phyloP scores from a whole-genome alignment of 306 rosid species.

The Glycyrrhiza uralensis region DNA sequence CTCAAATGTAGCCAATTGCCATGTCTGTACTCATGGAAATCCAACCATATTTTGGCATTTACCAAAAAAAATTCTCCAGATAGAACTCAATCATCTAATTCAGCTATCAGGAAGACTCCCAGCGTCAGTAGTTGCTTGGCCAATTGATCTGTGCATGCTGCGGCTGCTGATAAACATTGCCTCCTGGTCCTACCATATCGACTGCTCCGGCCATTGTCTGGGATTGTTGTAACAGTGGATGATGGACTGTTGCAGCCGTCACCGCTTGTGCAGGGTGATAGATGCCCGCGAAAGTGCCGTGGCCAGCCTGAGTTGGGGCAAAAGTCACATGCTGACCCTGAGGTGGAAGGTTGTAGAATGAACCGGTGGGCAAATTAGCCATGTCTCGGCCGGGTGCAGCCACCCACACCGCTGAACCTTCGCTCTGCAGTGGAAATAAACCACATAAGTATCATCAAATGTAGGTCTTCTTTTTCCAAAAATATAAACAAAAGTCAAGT shows the following conservation, averaged over 20 bases:
- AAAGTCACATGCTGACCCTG: constrained; percentile 86
- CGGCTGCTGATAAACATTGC: constrained; percentile 83
- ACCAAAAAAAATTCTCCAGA: constrained; percentile 40
- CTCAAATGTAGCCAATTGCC: constrained; percentile 49
- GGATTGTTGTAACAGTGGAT: constrained; percentile 92
- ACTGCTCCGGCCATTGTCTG: constrained; percentile 92
- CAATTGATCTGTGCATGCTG: constrained; percentile 92
- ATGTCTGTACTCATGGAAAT: constrained; percentile 42
- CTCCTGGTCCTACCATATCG: constrained; percentile 94
- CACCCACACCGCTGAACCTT: constrained; percentile 91
- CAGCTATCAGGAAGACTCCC: constrained; percentile 35
- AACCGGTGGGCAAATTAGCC: constrained; percentile 66
- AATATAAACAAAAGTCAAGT: background rate
- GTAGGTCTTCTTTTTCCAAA: background rate
- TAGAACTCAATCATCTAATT: constrained; percentile 41
- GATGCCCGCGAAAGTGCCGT: constrained; percentile 75
- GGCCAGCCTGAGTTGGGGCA: constrained; percentile 85
- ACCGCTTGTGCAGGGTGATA: constrained; percentile 94
- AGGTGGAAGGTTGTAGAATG: constrained; percentile 87
- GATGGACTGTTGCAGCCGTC: constrained; percentile 78
- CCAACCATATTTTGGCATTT: constrained; percentile 56
- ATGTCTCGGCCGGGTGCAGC: constrained; percentile 93
- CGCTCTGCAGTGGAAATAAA: constrained; percentile 57
- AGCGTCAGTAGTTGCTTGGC: constrained; percentile 80
- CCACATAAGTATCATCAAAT: constrained; percentile 5